Percentiles rank a stretch among this genome's conserved stretches.
These are phyloP conservation scores for Quercus tomentella DNA, from an alignment of 331 rosid genomes.

Conservation along the genomic window DNA sequence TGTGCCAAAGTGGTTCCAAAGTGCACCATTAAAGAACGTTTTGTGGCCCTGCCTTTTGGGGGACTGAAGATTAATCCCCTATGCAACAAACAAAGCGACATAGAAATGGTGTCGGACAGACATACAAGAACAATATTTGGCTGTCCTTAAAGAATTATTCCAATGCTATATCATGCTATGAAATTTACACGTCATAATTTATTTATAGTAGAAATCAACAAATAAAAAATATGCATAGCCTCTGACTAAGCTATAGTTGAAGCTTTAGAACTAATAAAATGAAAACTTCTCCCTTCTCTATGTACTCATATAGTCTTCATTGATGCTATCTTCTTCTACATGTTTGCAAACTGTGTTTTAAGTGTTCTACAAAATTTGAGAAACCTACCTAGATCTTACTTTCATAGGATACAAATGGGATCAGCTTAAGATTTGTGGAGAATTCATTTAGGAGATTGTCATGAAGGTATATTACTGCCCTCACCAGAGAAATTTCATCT, in stretches of 20 bases:
- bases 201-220: not conserved
- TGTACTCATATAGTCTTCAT: constrained; percentile 22
- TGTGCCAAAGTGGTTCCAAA: no score
- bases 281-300: not conserved
- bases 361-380: constrained; percentile 5
- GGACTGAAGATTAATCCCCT: no score
- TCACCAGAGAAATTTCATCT: constrained; percentile 16
- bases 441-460: constrained; percentile 20
- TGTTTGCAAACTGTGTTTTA: not conserved
- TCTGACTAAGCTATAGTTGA: not conserved
- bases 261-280: not conserved
- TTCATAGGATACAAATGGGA: not conserved
- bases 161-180: not conserved
- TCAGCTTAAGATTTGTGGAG: constrained; percentile 29
- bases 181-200: not conserved
- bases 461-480: constrained; percentile 17
- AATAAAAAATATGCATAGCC: not conserved
- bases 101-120: no score
- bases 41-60: no score
- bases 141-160: not conserved
- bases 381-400: constrained; percentile 1
- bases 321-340: constrained; percentile 22
- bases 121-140: not conserved
- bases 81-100: no score
- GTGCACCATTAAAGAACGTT: no score